Base-by-base conservation (phyloP, 768 basidiomycete genomes). In the Sutorius australiensis region DNA sequence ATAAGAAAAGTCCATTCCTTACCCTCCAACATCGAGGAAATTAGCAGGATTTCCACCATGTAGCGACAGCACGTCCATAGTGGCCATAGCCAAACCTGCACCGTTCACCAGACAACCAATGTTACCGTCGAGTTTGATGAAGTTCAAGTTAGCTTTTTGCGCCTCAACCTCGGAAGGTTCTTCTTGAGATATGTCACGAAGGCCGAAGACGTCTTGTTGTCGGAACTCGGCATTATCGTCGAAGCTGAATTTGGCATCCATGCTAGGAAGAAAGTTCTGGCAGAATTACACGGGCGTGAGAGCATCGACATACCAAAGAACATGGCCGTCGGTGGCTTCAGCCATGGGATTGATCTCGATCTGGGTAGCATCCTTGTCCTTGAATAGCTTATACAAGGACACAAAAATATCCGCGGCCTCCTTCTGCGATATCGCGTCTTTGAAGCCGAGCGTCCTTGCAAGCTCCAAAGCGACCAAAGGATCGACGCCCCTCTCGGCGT, bases 241-340 rank as follows among this genome's bases (percentile, higher is more conserved):
- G 64, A 99, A 99, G n/a, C 94, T 93, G 56, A 98, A 92, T 73
- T 99, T 99, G 69, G 97, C 97, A 71, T 99, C 97, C 97, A 99
- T 98, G 77, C 95, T 95, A 59, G 12, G 56, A 42, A 52, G 32
- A 46, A 33, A 2, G 11, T 33, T 52, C 30, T 34, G 50, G 55
- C 6, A 46, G 5, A 37, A 27, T 12, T 9, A 28, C 28, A 31
- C 19, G 17, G 46, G 40, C 8, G 32, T 33, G 46, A 14, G 12
- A 57, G 50, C 3, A n/a, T n/a, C n/a, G 34, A 38, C 82, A 59
- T 62, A 92, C 93, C 95, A 98, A 46, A 98, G 84, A 47, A 99
- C 95, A 55, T 80, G 80, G 8, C 97, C 97, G 63, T 98, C 94
- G 13, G 76, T 80, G 28, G 95, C 88, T 72, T 98, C 86, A 2